Evolutionary conservation across 257 asterid species (phyloP), one percentile per base, ranked within the genome.

Genomic region (Ajuga chamaepitys): DNA sequence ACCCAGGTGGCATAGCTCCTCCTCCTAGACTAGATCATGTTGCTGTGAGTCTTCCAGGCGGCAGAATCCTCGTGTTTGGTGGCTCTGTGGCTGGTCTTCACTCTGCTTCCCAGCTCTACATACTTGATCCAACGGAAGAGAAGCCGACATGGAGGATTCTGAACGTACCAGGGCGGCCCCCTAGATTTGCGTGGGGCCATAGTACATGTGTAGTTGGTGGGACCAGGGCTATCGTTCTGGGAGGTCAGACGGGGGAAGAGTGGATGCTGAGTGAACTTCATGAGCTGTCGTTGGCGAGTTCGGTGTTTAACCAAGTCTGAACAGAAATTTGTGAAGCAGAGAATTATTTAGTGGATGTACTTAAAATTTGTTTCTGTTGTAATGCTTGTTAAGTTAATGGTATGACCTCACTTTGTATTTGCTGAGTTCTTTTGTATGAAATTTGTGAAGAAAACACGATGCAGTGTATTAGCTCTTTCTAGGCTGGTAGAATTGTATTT

Each of bases 41-140:
- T 77, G 97, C 98, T 0, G 89, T 89, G 41, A 89, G 96, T 76
- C 83, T 89, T 24, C 98, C 96, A 13, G 95, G 98, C 4, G 96
- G 96, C 22, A 79, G 98, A 46, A 82, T 91, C 62, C 74, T 89
- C 10, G 81, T 88, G 21, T 92, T 92, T 53, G 98, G 97, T 54
- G 98, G 98, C 35, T 93, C 98, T 18, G 93, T 93, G 52, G 91
- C 98, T 5, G 98, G 98, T 28, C 97, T 93, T 20, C 98, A 93
- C 81, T 93, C 98, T 0, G 97, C 97, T 14, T 89, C 97, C 2
- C 96, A 89, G 86, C 88, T 93, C 12, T 93, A 89, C 60, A 83
- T 93, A 54, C 86, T 93, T 12, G 98, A 93, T 65, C 98, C 98
- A 12, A 84, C 95, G 3, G 97, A 93, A 75, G 98, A 93, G 81